phyloP scores from a whole-genome alignment of 371 early-diverging fungal genomes.

The Rhizopus microsporus region DNA sequence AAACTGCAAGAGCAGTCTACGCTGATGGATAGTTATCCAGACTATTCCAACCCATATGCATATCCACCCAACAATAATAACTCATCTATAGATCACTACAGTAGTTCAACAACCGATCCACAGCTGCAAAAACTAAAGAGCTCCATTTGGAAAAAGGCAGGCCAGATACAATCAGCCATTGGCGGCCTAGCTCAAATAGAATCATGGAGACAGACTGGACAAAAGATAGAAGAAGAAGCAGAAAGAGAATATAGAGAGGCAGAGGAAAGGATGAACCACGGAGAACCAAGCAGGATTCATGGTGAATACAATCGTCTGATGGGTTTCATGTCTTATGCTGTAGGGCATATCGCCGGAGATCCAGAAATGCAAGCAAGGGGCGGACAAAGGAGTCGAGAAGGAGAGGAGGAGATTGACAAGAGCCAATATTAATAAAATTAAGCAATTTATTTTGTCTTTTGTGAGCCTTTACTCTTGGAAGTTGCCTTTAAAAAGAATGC shows the following conservation, averaged over 20 bases:
- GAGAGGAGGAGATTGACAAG: slow-evolving; percentile 31
- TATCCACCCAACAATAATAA: neutral
- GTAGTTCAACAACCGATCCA: slow-evolving; percentile 21
- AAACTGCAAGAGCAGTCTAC: neutral
- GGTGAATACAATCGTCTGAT: slow-evolving; percentile 46
- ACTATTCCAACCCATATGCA: neutral
- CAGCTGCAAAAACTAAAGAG: slow-evolving; percentile 28
- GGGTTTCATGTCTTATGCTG: slow-evolving; percentile 32
- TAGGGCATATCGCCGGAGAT: slow-evolving; percentile 48
- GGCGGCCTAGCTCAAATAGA: slow-evolving; percentile 31
- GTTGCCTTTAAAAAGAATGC: slow-evolving; percentile 78
- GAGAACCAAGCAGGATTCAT: slow-evolving; percentile 39
- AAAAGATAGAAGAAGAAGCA: slow-evolving; percentile 27
- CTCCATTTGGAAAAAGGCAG: slow-evolving; percentile 36
- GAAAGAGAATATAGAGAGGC: slow-evolving; percentile 32
- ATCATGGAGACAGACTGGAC: slow-evolving; percentile 29
- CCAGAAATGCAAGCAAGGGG: slow-evolving; percentile 42
- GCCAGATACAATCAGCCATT: slow-evolving; percentile 31
- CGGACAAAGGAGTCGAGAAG: slow-evolving; percentile 27
- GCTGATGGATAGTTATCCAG: neutral
- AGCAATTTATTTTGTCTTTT: slow-evolving; percentile 30
- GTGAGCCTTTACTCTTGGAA: slow-evolving; percentile 71
- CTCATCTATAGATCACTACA: neutral
- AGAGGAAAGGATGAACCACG: slow-evolving; percentile 16
- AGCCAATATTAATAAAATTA: slow-evolving; percentile 1